phyloP scores from a whole-genome alignment of 805 yeast genomes.

The Kluyveromyces siamensis region DNA sequence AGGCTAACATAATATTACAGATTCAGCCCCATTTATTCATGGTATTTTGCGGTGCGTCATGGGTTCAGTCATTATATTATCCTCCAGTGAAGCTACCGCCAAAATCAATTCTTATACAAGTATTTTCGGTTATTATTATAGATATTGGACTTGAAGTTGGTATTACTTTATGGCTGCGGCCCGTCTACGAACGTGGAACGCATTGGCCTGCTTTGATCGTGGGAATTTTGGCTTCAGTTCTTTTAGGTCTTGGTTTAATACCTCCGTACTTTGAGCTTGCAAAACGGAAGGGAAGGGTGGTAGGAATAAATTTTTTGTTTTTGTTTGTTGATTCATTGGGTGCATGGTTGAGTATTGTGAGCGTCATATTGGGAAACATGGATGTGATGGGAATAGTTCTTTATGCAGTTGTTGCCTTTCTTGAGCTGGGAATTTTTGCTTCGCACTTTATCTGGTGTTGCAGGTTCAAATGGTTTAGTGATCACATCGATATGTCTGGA shows the following conservation, averaged over 20 bases:
- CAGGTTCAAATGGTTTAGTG: constrained; percentile 29
- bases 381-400: constrained; percentile 76
- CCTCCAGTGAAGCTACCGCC: constrained; percentile 50
- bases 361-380: constrained; percentile 50
- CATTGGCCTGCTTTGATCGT: constrained; percentile 74
- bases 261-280: constrained; percentile 86
- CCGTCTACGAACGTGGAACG: constrained; percentile 39
- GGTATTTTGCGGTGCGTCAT: constrained; percentile 55
- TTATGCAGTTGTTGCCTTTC: constrained; percentile 59
- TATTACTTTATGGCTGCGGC: constrained; percentile 60
- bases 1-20: constrained; percentile 67
- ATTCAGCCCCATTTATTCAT: constrained; percentile 85
- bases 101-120: constrained; percentile 28
- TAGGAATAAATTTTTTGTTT: constrained; percentile 82
- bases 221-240: constrained; percentile 71
- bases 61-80: constrained; percentile 58
- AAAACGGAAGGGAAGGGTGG: constrained; percentile 73
- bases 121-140: constrained; percentile 32
- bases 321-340: constrained; percentile 70
- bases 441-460: constrained; percentile 67
- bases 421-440: constrained; percentile 70
- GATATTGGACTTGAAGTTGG: constrained; percentile 61
- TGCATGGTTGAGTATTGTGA: constrained; percentile 66
- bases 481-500: background rate
- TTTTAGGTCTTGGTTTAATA: constrained; percentile 66